phyloP scores from a whole-genome alignment of 495 filamentous ascomycete species.

The Penicillium riverlandense region DNA sequence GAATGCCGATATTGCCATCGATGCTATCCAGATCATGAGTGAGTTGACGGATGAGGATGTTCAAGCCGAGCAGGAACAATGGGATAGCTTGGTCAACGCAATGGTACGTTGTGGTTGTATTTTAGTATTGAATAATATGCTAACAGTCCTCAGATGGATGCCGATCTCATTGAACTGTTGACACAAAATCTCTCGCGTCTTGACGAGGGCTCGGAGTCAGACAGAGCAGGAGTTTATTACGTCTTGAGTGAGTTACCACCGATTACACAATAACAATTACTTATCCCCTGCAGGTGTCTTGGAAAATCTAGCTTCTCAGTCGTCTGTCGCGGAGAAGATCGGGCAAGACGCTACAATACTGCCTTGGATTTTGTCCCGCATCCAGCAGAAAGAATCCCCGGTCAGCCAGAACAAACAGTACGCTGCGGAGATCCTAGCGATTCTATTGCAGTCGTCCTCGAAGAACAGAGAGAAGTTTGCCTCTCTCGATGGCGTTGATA shows the following conservation, averaged over 20 bases:
- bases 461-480: slow-evolving; percentile 59
- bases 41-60: slow-evolving; percentile 96
- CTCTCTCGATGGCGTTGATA: slow-evolving; percentile 65
- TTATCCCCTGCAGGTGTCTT: slow-evolving; percentile 47
- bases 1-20: slow-evolving; percentile 95
- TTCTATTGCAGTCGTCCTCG: slow-evolving; percentile 66
- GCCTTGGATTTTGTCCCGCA: slow-evolving; percentile 68
- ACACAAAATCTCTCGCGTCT: slow-evolving; percentile 76
- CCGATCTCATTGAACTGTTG: slow-evolving; percentile 76
- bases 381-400: slow-evolving; percentile 52
- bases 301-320: slow-evolving; percentile 77
- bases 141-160: slow-evolving; percentile 49
- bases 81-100: slow-evolving; percentile 72
- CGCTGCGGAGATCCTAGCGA: slow-evolving; percentile 82
- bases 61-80: slow-evolving; percentile 73
- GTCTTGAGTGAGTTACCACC: slow-evolving; percentile 48
- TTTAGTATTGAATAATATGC: background rate
- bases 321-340: slow-evolving; percentile 59
- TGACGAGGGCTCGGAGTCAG: slow-evolving; percentile 70
- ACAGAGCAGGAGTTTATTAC: slow-evolving; percentile 81
- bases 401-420: slow-evolving; percentile 92
- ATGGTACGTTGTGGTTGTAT: slow-evolving; percentile 41
- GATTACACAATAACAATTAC: background rate
- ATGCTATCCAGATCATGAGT: slow-evolving; percentile 79
- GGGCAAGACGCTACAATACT: slow-evolving; percentile 59